phyloP scores from a whole-genome alignment of 192 early-diverging fungal genomes.

The Coemansia sp. region DNA sequence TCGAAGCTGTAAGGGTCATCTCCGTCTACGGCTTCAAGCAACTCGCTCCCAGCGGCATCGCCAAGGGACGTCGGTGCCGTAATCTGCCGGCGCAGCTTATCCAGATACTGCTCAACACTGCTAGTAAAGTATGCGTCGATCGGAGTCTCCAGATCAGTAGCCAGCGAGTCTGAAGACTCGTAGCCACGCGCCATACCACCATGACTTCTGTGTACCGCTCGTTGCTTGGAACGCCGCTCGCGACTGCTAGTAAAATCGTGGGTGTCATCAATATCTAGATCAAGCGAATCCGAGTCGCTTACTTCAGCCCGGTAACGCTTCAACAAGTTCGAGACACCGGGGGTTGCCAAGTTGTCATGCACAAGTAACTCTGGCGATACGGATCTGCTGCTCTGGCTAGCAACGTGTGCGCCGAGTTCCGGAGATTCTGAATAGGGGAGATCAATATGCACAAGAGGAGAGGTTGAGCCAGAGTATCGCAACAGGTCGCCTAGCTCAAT shows the following conservation, averaged over 20 bases:
- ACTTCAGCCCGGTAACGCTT: not conserved
- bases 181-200: conserved; percentile 4
- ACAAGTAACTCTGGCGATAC: conserved; percentile 22
- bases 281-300: conserved; percentile 9
- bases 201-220: not conserved
- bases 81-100: conserved; percentile 42
- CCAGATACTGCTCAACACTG: conserved; percentile 48
- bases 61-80: not conserved
- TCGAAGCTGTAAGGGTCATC: not conserved
- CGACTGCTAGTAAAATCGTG: not conserved
- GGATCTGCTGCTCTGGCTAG: not conserved
- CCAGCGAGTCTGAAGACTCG: conserved; percentile 38
- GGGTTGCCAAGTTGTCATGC: not conserved
- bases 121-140: conserved; percentile 39
- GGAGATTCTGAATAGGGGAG: conserved; percentile 1
- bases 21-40: not conserved
- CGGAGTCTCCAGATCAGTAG: conserved; percentile 15
- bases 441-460: not conserved
- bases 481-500: conserved; percentile 39
- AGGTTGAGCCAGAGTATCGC: conserved; percentile 11
- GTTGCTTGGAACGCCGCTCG: conserved; percentile 5
- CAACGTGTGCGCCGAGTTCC: not conserved
- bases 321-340: not conserved
- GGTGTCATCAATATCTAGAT: conserved; percentile 18
- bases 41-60: not conserved